Conservation (phyloP, 2,329 filamentous ascomycete genomes). For the Aspergillus transmontanensis region DNA sequence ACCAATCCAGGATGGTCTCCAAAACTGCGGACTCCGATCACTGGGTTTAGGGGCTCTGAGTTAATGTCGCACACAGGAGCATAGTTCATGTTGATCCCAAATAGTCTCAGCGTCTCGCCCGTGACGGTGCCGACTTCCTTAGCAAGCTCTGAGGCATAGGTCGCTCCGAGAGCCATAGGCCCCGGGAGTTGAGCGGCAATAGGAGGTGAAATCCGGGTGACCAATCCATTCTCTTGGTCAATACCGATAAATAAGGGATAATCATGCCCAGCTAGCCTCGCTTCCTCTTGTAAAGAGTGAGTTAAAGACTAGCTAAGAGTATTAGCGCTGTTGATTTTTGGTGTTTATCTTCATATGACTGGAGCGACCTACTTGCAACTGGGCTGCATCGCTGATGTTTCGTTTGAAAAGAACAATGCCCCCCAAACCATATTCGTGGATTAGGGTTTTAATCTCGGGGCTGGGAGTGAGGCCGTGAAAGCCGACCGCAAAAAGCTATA, state of each 20-base stretch:
- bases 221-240: slow-evolving; percentile 50
- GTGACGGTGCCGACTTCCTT: slow-evolving; percentile 42
- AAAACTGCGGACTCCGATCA: slow-evolving; percentile 47
- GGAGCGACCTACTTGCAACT: slow-evolving; percentile 36
- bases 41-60: slow-evolving; percentile 47
- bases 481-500: slow-evolving; percentile 49
- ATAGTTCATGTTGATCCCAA: slow-evolving; percentile 52
- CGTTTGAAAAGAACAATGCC: slow-evolving; percentile 46
- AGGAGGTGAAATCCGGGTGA: slow-evolving; percentile 45
- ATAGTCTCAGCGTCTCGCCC: slow-evolving; percentile 40
- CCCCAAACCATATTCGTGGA: slow-evolving; percentile 45
- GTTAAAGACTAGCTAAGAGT: slow-evolving; percentile 30
- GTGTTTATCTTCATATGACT: not conserved
- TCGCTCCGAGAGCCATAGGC: slow-evolving; percentile 49
- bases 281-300: slow-evolving; percentile 42
- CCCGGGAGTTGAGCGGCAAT: slow-evolving; percentile 46
- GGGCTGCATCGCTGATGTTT: slow-evolving; percentile 42
- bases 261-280: slow-evolving; percentile 41
- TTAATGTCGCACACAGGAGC: slow-evolving; percentile 50
- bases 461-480: slow-evolving; percentile 44
- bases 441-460: slow-evolving; percentile 46
- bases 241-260: slow-evolving; percentile 48
- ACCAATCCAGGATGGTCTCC: slow-evolving; percentile 47
- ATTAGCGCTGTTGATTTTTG: not conserved
- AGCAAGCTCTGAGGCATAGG: slow-evolving; percentile 37